phyloP scores from a whole-genome alignment of 2,329 filamentous ascomycete species.

The Dactylellina haptotyla region DNA sequence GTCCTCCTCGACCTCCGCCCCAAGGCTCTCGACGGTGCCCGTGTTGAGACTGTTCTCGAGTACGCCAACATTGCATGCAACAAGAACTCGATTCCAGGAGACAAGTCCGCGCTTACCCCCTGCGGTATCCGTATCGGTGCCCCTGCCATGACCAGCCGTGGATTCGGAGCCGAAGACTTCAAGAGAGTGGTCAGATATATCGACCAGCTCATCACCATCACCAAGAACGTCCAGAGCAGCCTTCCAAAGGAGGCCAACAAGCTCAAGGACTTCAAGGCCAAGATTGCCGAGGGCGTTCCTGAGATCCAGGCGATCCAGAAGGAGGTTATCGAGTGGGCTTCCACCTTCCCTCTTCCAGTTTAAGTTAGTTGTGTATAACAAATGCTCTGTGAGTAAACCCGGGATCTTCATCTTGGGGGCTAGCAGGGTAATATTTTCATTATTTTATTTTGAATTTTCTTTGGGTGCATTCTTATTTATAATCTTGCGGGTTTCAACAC shows the following conservation, averaged over 20 bases:
- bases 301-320: constrained; percentile 87
- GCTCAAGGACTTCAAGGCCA: constrained; percentile 99
- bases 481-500: constrained; percentile 52
- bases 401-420: constrained; percentile 55
- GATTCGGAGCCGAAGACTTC: constrained; percentile 92
- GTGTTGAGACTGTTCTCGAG: constrained; percentile 94
- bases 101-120: constrained; percentile 95
- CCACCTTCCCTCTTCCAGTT: constrained; percentile 90
- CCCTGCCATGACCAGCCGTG: constrained; percentile 95
- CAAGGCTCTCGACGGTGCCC: constrained; percentile 86
- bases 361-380: constrained; percentile 59
- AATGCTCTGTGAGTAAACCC: constrained; percentile 85
- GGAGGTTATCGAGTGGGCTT: constrained; percentile 89
- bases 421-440: neutral
- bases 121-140: constrained; percentile 95
- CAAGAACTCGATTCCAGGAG: constrained; percentile 98
- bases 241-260: constrained; percentile 98
- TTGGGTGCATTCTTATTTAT: constrained; percentile 23
- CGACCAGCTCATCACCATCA: constrained; percentile 85
- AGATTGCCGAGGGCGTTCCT: constrained; percentile 79
- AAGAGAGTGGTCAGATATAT: constrained; percentile 90
- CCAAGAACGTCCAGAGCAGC: constrained; percentile 82
- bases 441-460: constrained; percentile 15
- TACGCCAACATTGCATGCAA: constrained; percentile 99
- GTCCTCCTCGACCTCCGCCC: constrained; percentile 93